Evolutionary conservation across 805 yeast species (phyloP), one percentile per base, ranked within the genome.

Genomic region (Pichia thaimueangensis): DNA sequence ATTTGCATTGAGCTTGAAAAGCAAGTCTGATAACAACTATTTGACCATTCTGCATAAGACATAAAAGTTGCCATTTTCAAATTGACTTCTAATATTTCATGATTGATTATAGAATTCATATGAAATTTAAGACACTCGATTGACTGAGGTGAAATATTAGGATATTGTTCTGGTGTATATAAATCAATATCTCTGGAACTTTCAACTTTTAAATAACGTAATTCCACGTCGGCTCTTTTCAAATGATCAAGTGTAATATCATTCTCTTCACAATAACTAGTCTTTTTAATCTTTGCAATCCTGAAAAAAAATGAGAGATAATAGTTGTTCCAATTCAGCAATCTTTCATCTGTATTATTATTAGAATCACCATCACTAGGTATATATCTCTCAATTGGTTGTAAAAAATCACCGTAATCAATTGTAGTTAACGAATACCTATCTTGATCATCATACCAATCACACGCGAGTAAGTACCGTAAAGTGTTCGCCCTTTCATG

Each of bases 381-480:
- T 2, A 47, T 35, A 60, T 60, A 51, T 41, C 50, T 43, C 3
- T 47, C 37, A 5, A 65, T 65, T 22, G 44, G 9, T 3, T 58
- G 54, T 3, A 37, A n/a, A 5, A 60, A 57, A 1, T 55, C 36
- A 38, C 56, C 62, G 15, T 52, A 47, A 10, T 42, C 43, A 2
- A 45, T 22, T 4, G 49, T 39, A 5, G 63, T 52, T 21, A 59
- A 27, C 0, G 56, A 48, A 36, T 50, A 51, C 12, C 63, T 41
- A 25, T 53, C 54, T 24, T 48, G 47, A 25, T 54, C 56, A 32
- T 64, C 66, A 29, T 51, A 51, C 68, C 68, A 64, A 45, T 64
- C 69, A 25, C 53, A 43, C 7, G 50, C 52, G 6, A 62, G 49
- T 19, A 61, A 47, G 1, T 51, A 29, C 67, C 67, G 63, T 62